Percentiles rank a stretch among this genome's conserved stretches.
Conservation (phyloP, 345 rosid genomes). For the Populus simonii region DNA sequence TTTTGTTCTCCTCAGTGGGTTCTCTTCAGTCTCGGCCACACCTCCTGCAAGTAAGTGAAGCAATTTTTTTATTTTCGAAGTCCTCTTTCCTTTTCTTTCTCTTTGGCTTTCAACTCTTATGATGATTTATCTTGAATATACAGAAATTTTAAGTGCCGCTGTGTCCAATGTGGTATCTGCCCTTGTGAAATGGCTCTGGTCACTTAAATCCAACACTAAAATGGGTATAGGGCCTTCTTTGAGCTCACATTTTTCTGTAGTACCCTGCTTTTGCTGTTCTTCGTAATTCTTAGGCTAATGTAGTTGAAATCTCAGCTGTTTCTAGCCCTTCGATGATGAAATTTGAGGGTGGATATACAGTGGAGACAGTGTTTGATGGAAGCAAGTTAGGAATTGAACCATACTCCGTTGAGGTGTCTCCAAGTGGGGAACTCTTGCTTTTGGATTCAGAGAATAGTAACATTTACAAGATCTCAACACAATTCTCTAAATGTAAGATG, state of each 20-base stretch:
- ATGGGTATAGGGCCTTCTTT: conserved; percentile 10
- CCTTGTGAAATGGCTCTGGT: conserved; percentile 32
- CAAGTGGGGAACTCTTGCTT: conserved; percentile 27
- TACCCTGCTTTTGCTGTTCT: neutral
- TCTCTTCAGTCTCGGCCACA: conserved; percentile 71
- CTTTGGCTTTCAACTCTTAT: neutral
- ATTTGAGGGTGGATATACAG: conserved; percentile 33
- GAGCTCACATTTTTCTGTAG: conserved; percentile 7
- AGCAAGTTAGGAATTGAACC: conserved; percentile 33
- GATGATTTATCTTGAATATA: neutral
- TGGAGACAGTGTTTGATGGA: conserved; percentile 38
- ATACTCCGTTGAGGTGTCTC: conserved; percentile 17
- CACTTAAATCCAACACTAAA: conserved; percentile 27
- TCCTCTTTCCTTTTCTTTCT: neutral
- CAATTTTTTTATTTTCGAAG: neutral
- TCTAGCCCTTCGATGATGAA: conserved; percentile 33
- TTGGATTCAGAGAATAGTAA: conserved; percentile 35
- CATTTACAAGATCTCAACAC: conserved; percentile 30
- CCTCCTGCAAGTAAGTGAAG: conserved; percentile 72
- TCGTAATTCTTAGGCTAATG: conserved; percentile 7
- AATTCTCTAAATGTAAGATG: conserved; percentile 28
- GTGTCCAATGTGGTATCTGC: conserved; percentile 23
- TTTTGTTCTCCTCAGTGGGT: conserved; percentile 19
- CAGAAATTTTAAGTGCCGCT: conserved; percentile 25
- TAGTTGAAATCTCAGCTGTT: conserved; percentile 10